A percentile compares a stretch with the other conserved stretches of the same genome.
Evolutionary conservation across 2,329 filamentous ascomycete species (phyloP).

Genomic region (Ceratocystis alfenasii): DNA sequence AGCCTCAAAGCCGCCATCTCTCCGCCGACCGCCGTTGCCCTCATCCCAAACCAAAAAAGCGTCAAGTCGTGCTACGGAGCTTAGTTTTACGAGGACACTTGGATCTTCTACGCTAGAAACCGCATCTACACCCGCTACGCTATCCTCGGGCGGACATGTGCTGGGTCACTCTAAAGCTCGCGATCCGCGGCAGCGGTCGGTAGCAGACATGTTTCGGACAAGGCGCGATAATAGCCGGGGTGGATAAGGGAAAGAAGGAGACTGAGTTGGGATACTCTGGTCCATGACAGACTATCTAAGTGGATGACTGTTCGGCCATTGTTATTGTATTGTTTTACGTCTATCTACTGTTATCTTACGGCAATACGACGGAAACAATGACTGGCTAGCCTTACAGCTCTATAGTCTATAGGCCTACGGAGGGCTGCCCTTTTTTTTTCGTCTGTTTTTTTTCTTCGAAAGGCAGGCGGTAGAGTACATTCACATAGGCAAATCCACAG

Average conservation of each 20-base stretch:
- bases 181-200: conserved; percentile 18
- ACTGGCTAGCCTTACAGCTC: no score
- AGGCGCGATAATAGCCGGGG: background rate
- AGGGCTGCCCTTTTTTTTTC: background rate
- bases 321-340: no score
- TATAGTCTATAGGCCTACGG: background rate
- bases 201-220: conserved; percentile 20
- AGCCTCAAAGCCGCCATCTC: background rate
- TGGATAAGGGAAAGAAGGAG: no score
- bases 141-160: background rate
- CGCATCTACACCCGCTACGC: background rate
- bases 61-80: background rate
- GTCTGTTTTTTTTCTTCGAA: no score
- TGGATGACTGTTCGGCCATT: no score
- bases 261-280: no score
- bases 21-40: background rate
- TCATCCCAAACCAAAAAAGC: background rate
- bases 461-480: no score
- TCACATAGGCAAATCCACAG: no score
- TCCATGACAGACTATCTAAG: no score
- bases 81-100: conserved; percentile 16
- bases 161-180: background rate
- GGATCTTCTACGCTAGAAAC: conserved; percentile 8
- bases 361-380: no score
- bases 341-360: no score